Evolutionary conservation across 805 yeast genomes (phyloP).

Genomic region (Ascoidea asiatica): DNA sequence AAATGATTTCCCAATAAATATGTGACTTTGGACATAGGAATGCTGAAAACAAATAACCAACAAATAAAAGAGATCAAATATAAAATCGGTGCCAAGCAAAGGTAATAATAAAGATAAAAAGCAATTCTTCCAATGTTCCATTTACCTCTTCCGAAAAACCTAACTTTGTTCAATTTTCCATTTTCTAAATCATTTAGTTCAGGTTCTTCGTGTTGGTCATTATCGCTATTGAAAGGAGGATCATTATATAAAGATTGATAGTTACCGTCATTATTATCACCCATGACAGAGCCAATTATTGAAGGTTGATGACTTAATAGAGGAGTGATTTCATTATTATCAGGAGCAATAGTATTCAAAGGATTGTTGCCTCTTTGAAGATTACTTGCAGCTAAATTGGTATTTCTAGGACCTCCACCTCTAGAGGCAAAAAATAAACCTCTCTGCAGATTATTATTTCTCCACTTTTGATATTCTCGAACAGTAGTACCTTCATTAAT

Average conservation of each 20-base stretch:
- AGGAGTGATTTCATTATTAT: constrained; percentile 6
- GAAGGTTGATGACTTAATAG: constrained; percentile 1
- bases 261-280: not conserved
- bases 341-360: constrained; percentile 6
- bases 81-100: constrained; percentile 56
- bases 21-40: constrained; percentile 84
- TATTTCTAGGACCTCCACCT: not conserved
- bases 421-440: constrained; percentile 50
- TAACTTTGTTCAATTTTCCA: constrained; percentile 13
- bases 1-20: constrained; percentile 59
- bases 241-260: constrained; percentile 1
- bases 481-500: constrained; percentile 77
- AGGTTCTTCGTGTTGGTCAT: constrained; percentile 6
- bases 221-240: not conserved
- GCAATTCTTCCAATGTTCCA: constrained; percentile 79
- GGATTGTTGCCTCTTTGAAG: constrained; percentile 1
- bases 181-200: constrained; percentile 20
- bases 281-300: not conserved
- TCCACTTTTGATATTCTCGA: constrained; percentile 82
- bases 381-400: constrained; percentile 14
- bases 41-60: constrained; percentile 79
- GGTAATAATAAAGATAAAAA: constrained; percentile 60
- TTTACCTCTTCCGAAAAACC: constrained; percentile 83
- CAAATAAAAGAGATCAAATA: constrained; percentile 39
- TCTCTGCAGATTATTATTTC: constrained; percentile 54